Conservation (phyloP, 176 grass and related monocot genomes). For the Zoysia japonica region DNA sequence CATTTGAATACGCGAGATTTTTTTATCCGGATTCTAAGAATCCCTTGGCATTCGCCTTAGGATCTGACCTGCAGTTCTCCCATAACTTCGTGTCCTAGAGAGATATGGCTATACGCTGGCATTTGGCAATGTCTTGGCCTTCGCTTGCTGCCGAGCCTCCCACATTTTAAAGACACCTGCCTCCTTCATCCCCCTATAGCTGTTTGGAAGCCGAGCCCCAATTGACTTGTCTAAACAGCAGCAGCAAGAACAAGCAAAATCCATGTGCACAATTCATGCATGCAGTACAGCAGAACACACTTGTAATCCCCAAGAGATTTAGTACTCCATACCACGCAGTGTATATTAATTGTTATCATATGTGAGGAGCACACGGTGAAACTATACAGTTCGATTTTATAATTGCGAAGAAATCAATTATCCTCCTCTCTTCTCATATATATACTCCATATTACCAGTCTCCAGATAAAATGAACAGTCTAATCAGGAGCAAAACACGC, state of each 20-base stretch:
- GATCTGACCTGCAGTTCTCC: conserved; percentile 51
- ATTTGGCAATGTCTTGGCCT: conserved; percentile 6
- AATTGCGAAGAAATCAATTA: conserved; percentile 13
- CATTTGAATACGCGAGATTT: too few relatives aligned
- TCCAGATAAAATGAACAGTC: neutral
- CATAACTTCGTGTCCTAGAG: conserved; percentile 32
- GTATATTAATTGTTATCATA: conserved; percentile 59
- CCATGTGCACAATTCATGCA: conserved; percentile 45
- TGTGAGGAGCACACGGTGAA: conserved; percentile 43
- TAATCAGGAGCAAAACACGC: conserved; percentile 20
- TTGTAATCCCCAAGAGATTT: neutral
- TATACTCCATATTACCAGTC: neutral
- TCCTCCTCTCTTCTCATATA: neutral
- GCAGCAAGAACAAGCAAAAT: conserved; percentile 51
- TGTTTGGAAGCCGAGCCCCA: conserved; percentile 57
- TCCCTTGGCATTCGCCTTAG: neutral
- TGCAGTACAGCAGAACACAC: conserved; percentile 23
- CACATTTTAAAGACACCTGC: conserved; percentile 34
- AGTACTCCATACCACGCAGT: neutral
- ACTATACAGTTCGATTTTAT: neutral
- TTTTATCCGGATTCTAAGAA: too few relatives aligned
- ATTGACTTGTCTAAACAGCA: conserved; percentile 50
- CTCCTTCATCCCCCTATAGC: conserved; percentile 20
- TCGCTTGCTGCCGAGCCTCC: conserved; percentile 8
- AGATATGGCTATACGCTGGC: neutral